Percentiles rank a stretch among this genome's conserved stretches.
Evolutionary conservation across 352 stramenopile species (phyloP).

Genomic region (Phytophthora citricola): DNA sequence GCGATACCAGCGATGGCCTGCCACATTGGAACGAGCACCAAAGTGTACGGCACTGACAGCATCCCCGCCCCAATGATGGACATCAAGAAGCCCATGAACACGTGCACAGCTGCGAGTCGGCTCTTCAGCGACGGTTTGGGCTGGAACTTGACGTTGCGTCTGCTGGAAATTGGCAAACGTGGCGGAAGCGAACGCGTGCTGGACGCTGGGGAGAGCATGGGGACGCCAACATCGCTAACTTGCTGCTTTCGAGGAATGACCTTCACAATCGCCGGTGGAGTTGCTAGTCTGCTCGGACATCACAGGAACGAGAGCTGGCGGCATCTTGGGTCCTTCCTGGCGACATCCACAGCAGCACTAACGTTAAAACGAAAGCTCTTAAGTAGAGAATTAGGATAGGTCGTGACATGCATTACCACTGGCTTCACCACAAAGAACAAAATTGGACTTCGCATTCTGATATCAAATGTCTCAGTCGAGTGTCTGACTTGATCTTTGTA

Average conservation of each 20-base stretch:
- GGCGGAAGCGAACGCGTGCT: conserved; percentile 33
- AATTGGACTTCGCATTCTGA: too few species aligned
- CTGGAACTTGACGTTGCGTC: neutral
- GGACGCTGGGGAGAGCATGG: conserved; percentile 29
- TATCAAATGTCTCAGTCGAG: too few species aligned
- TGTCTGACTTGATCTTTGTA: too few species aligned
- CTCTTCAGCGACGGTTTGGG: conserved; percentile 2
- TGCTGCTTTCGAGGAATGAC: conserved; percentile 3
- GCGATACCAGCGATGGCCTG: conserved; percentile 47
- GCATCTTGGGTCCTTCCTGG: conserved; percentile 7
- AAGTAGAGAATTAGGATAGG: too few species aligned
- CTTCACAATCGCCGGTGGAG: neutral
- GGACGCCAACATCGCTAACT: conserved; percentile 23
- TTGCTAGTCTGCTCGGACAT: conserved; percentile 6
- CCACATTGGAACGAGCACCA: conserved; percentile 51
- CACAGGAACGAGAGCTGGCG: conserved; percentile 1
- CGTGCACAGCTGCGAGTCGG: conserved; percentile 30
- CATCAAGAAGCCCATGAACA: conserved; percentile 83
- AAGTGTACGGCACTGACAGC: conserved; percentile 76
- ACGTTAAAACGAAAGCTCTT: too few species aligned
- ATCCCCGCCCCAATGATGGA: conserved; percentile 78
- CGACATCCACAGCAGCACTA: too few species aligned
- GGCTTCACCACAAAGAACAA: too few species aligned
- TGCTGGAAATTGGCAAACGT: conserved; percentile 18
- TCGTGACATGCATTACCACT: too few species aligned